A percentile compares a stretch with the other conserved stretches of the same genome.
Evolutionary conservation across 1,139 yeast species (phyloP).

Genomic region (Meyerozyma athensensis): DNA sequence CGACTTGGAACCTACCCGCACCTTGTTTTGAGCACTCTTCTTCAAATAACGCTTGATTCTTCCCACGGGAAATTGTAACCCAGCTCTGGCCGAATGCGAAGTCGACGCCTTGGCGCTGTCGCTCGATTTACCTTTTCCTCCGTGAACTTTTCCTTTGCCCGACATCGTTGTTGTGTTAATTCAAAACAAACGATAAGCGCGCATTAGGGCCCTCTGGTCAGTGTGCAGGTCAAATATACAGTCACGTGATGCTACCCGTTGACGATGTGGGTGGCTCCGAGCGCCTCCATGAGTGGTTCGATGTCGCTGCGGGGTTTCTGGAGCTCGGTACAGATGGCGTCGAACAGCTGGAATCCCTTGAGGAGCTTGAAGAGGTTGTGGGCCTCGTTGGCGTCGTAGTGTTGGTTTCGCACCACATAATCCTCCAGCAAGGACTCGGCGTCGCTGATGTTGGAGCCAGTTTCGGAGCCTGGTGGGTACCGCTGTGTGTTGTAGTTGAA

Average conservation of each 20-base stretch:
- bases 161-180: slow-evolving; percentile 54
- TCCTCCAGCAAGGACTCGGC: slow-evolving; percentile 5
- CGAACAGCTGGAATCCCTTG: slow-evolving; percentile 59
- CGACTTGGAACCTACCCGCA: slow-evolving; percentile 96
- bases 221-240: neutral
- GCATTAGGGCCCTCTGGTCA: no score
- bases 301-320: slow-evolving; percentile 54
- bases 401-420: slow-evolving; percentile 11
- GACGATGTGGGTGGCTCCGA: slow-evolving; percentile 41
- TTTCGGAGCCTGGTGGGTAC: slow-evolving; percentile 13
- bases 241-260: slow-evolving; percentile 22
- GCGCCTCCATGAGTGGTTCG: slow-evolving; percentile 40
- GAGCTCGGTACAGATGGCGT: slow-evolving; percentile 68
- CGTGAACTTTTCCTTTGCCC: slow-evolving; percentile 85
- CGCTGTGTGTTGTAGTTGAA: slow-evolving; percentile 24
- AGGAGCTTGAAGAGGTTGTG: slow-evolving; percentile 41
- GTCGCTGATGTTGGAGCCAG: neutral
- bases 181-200: slow-evolving; percentile 3
- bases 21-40: slow-evolving; percentile 85
- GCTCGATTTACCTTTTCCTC: slow-evolving; percentile 93
- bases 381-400: slow-evolving; percentile 27
- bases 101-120: slow-evolving; percentile 59
- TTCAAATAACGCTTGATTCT: slow-evolving; percentile 95
- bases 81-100: slow-evolving; percentile 96
- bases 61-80: slow-evolving; percentile 97